Base-by-base conservation (phyloP, 2,329 filamentous ascomycete genomes). In the Sporothrix pseudoabietina region DNA sequence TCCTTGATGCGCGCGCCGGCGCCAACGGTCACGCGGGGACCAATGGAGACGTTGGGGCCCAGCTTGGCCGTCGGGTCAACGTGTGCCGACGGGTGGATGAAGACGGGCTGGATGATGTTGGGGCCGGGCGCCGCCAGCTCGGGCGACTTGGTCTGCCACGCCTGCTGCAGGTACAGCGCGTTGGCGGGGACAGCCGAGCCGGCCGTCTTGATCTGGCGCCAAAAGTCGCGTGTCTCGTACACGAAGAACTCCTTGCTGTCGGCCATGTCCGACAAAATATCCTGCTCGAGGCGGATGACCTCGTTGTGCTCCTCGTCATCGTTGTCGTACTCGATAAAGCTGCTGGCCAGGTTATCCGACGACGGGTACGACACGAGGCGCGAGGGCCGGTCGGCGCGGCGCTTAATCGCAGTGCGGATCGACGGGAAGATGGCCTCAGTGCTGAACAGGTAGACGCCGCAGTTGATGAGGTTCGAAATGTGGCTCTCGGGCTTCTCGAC, bases 131-230 rank as follows among this genome's bases (percentile, higher is more conserved):
- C 85, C 14, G 93, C 90, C 71, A 98, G 91, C 84, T 98, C 95
- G 71, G 90, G 87, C 54, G 93, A 94, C 77, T 90, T 90, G 61
- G 87, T 88, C 83, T 98, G 95, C 86, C 92, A 92, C 26, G 96
- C 95, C 85, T 98, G 94, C 81, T 97, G 94, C 72, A 99, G 89
- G 84, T 99, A 99, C 47, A 99, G 88, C 16, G 96, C 96, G 80
- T 98, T 98, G 76, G 96, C 96, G 19, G 96, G 96, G 39, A 99
- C 94, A 69, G 96, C 96, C 6, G 95, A 98, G 74, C 96, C 96
- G 74, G 96, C 96, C 1, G 96, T 98, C 89, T 99, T 99, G 88
- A 99, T 98, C 87, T 99, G 96, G 78, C 96, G 94, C 96, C 96
- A 99, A 83, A 99, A 99, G 82, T 98, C 96, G 85, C 97, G 97